phyloP scores from a whole-genome alignment of 306 rosid species.

The Begonia peltatifolia region DNA sequence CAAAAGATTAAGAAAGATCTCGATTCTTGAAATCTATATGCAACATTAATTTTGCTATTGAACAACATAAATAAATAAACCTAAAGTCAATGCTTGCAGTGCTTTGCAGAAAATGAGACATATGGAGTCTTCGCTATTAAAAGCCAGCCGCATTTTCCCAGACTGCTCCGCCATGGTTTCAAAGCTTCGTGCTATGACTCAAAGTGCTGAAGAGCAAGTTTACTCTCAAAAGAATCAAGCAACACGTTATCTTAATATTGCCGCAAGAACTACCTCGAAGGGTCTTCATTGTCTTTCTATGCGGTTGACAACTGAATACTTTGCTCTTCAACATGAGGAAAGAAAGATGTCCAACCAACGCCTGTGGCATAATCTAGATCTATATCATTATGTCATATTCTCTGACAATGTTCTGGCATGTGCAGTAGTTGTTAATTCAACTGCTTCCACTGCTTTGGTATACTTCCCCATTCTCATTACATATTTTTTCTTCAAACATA shows the following conservation, averaged over 20 bases:
- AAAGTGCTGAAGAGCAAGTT: constrained; percentile 59
- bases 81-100: constrained; percentile 43
- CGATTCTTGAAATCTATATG: too few relatives aligned
- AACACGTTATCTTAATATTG: constrained; percentile 53
- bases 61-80: neutral
- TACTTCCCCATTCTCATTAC: neutral
- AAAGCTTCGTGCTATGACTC: constrained; percentile 79
- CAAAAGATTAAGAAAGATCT: neutral
- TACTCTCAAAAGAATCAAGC: constrained; percentile 40
- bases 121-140: constrained; percentile 68
- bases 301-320: constrained; percentile 72
- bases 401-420: constrained; percentile 90
- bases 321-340: constrained; percentile 46
- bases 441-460: constrained; percentile 70
- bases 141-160: constrained; percentile 59
- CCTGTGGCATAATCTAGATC: constrained; percentile 43
- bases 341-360: constrained; percentile 45
- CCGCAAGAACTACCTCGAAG: constrained; percentile 71
- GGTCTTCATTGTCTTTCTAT: constrained; percentile 94
- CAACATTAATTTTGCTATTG: too few relatives aligned
- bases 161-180: constrained; percentile 64
- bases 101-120: constrained; percentile 81
- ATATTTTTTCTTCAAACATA: too few relatives aligned
- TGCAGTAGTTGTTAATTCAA: constrained; percentile 89
- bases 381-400: constrained; percentile 84